A percentile compares a stretch with the other conserved stretches of the same genome.
Conservation (phyloP, 306 rosid species). For the Corylus heterophylla region DNA sequence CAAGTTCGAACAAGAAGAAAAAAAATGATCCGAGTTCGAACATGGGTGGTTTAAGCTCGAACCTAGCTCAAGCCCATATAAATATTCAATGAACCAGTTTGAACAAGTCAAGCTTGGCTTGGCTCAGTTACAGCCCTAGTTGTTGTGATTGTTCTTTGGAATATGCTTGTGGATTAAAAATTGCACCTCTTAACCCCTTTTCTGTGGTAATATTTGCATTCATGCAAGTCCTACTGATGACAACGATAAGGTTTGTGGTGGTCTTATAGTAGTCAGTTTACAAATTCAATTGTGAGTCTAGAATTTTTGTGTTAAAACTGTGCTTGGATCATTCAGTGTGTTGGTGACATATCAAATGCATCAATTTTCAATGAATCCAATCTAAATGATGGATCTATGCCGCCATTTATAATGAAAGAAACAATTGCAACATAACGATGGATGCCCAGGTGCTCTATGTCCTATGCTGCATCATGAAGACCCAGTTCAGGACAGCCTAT, state of each 20-base stretch:
- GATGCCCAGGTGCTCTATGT: neutral
- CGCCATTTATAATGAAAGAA: neutral
- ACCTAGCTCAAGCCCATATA: too few species aligned
- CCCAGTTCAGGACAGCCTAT: slow-evolving; percentile 5
- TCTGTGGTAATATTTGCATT: too few species aligned
- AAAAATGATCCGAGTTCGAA: too few species aligned
- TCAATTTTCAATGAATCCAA: neutral
- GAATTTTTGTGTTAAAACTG: neutral
- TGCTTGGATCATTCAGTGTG: neutral
- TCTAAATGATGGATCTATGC: neutral
- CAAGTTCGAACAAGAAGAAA: too few species aligned
- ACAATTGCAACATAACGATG: neutral
- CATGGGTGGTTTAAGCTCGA: too few species aligned
- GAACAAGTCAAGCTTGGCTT: too few species aligned
- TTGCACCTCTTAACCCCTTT: too few species aligned
- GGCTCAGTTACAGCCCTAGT: too few species aligned
- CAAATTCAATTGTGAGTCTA: neutral
- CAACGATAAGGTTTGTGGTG: neutral
- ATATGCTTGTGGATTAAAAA: neutral
- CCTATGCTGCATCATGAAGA: slow-evolving; percentile 10
- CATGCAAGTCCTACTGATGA: neutral
- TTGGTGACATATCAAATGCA: neutral
- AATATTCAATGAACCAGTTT: too few species aligned
- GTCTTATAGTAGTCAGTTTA: neutral
- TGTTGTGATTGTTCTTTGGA: neutral